Evolutionary conservation across 2,329 filamentous ascomycete species (phyloP).

Genomic region (Penicillium sp.): DNA sequence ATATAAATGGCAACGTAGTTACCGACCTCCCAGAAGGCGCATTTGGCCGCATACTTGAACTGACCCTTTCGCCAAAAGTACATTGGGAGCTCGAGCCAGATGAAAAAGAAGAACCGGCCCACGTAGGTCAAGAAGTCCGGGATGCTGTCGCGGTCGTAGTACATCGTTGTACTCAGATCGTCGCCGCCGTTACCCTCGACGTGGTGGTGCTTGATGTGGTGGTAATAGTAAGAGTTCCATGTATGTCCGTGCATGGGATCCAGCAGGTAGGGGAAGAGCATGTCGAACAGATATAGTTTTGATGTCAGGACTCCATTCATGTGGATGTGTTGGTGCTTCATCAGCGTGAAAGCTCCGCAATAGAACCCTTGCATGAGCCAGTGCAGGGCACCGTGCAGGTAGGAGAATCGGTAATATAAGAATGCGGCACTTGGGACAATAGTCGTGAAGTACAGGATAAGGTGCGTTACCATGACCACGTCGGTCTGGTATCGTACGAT

Average conservation of each 20-base stretch:
- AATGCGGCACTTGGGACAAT: conserved; percentile 66
- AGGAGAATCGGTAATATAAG: conserved; percentile 65
- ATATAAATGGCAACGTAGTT: conserved; percentile 55
- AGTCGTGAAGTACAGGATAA: conserved; percentile 68
- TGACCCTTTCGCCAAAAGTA: conserved; percentile 70
- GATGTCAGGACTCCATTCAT: conserved; percentile 65
- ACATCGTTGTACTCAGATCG: conserved; percentile 72
- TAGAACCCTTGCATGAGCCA: conserved; percentile 65
- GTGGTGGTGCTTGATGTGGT: conserved; percentile 83
- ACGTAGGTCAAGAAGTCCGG: conserved; percentile 69
- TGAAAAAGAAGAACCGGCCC: conserved; percentile 67
- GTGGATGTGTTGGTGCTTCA: conserved; percentile 85
- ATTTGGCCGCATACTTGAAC: conserved; percentile 51
- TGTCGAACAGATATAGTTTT: conserved; percentile 57
- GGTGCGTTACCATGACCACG: conserved; percentile 74
- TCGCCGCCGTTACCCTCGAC: conserved; percentile 76
- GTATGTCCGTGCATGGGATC: conserved; percentile 79
- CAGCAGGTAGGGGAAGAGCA: conserved; percentile 67
- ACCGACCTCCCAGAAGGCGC: conserved; percentile 60
- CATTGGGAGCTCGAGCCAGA: conserved; percentile 71
- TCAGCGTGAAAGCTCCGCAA: conserved; percentile 70
- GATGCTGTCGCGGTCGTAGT: conserved; percentile 69
- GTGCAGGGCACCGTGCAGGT: conserved; percentile 65
- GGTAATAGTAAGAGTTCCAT: conserved; percentile 82
- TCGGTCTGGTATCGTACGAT: conserved; percentile 67